Base-by-base conservation (phyloP, 2,329 filamentous ascomycete genomes). In the Aspergillus ochraceus region DNA sequence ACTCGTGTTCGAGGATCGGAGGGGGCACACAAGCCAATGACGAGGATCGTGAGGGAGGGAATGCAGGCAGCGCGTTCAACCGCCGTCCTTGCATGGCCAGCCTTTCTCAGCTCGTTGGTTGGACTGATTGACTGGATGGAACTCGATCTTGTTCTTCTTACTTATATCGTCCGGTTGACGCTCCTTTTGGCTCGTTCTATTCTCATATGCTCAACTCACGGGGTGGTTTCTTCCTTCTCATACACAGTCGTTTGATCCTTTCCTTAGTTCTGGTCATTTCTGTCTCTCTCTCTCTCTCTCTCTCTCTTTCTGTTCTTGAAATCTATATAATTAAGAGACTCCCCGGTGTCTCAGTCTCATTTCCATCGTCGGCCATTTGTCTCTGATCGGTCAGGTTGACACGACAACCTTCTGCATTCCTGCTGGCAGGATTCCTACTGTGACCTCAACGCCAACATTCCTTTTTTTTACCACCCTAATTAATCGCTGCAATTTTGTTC, bases 341-440 rank as follows among this genome's bases (percentile, higher is more conserved):
- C 45, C 17, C 45, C 19, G 11, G 19, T 47, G 45, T 47, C 45
- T 24, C 45, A 47, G 22, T 47, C 45, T 47, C 45, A 47, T 47
- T 47, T 47, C 36, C 36, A 42, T 42, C 36, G 17, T 42, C 36
- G 17, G 36, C 36, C 36, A 42, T 42, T 42, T 42, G 36, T 42
- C 36, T 49, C 45, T 57, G 55, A 58, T 61, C 54, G 47, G 57
- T 59, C 53, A 66, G 64, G 70, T 74, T 73, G 71, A 74, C 72
- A 71, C 70, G 71, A 74, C 71, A 74, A 74, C 72, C 69, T 42
- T 67, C 64, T 63, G 65, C 68, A 68, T 73, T 73, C 68, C 68
- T 74, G 73, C 74, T 70, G 73, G 74, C 62, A 64, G 67, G 69
- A 65, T 58, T 57, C 30, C 49, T 54, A 52, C 49, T 55, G 54